These are phyloP conservation scores for Knoxdaviesia capensis DNA, from an alignment of 2,329 filamentous ascomycete species.

Conservation along the genomic window DNA sequence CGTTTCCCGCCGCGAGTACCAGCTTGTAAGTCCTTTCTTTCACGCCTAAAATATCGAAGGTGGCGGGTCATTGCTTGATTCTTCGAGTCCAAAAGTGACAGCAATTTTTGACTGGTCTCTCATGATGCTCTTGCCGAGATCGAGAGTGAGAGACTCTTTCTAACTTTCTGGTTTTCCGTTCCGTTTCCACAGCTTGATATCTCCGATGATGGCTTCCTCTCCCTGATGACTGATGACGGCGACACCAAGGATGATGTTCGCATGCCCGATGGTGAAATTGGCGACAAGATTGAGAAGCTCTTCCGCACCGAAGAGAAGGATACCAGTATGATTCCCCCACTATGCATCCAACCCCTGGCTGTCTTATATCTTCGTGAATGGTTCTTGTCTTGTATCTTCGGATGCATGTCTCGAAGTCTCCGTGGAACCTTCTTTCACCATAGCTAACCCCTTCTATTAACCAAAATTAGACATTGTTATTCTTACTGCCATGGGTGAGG, in stretches of 20 bases:
- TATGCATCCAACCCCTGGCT: neutral
- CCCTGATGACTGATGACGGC: constrained; percentile 76
- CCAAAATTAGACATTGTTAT: constrained; percentile 56
- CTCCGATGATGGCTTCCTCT: constrained; percentile 84
- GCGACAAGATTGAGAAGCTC: constrained; percentile 66
- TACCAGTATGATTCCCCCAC: constrained; percentile 38
- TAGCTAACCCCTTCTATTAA: too few species aligned
- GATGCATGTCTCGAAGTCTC: neutral
- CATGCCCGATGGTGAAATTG: constrained; percentile 74
- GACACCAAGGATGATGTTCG: constrained; percentile 88
- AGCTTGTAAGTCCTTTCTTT: constrained; percentile 50
- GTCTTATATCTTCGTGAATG: too few species aligned
- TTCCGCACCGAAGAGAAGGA: constrained; percentile 78
- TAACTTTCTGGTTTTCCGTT: constrained; percentile 4
- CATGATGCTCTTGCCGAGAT: too few species aligned
- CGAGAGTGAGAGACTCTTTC: constrained; percentile 1
- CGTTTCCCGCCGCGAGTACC: constrained; percentile 76
- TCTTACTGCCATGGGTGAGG: constrained; percentile 90
- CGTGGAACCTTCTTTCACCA: neutral
- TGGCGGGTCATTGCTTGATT: constrained; percentile 4
- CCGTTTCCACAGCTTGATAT: constrained; percentile 53
- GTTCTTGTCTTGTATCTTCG: too few species aligned
- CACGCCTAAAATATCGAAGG: neutral
- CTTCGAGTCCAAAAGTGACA: constrained; percentile 1
- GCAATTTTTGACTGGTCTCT: too few species aligned